Conservation (phyloP, 257 asterid species). For the Salvia miltiorrhiza region DNA sequence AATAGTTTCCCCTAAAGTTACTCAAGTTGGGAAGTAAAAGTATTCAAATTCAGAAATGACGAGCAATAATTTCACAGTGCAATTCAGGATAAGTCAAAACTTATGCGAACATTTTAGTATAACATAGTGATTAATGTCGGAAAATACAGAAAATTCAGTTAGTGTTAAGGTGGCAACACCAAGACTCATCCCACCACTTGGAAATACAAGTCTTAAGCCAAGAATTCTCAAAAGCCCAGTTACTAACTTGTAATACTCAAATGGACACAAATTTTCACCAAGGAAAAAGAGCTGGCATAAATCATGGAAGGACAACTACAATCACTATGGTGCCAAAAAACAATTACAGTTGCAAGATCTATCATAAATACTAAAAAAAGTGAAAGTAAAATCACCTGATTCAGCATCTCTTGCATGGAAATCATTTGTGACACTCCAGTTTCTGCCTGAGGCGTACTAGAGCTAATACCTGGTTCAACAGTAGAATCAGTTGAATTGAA, state of each 20-base stretch:
- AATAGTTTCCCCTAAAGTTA: neutral
- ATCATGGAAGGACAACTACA: slow-evolving; percentile 3
- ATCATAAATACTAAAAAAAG: neutral
- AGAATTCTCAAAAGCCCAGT: neutral
- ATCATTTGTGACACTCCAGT: slow-evolving; percentile 45
- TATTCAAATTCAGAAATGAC: neutral
- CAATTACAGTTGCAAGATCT: neutral
- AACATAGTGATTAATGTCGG: neutral
- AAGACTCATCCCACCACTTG: neutral
- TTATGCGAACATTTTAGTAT: slow-evolving; percentile 2
- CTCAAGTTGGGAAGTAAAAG: neutral
- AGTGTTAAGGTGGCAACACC: neutral
- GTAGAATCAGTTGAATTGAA: slow-evolving; percentile 58
- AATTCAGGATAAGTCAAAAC: neutral
- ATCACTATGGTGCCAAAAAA: neutral
- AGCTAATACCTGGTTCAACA: slow-evolving; percentile 51
- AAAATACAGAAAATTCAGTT: neutral
- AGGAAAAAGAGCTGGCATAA: neutral
- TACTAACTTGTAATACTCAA: neutral
- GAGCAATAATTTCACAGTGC: neutral
- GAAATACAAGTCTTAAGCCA: neutral
- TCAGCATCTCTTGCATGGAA: slow-evolving; percentile 75
- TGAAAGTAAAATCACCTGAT: slow-evolving; percentile 55
- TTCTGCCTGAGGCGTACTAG: slow-evolving; percentile 43
- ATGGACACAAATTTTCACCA: neutral